A percentile compares a stretch with the other conserved stretches of the same genome.
Evolutionary conservation across 192 early-diverging fungal genomes (phyloP).

Genomic region (Linderina pennispora): DNA sequence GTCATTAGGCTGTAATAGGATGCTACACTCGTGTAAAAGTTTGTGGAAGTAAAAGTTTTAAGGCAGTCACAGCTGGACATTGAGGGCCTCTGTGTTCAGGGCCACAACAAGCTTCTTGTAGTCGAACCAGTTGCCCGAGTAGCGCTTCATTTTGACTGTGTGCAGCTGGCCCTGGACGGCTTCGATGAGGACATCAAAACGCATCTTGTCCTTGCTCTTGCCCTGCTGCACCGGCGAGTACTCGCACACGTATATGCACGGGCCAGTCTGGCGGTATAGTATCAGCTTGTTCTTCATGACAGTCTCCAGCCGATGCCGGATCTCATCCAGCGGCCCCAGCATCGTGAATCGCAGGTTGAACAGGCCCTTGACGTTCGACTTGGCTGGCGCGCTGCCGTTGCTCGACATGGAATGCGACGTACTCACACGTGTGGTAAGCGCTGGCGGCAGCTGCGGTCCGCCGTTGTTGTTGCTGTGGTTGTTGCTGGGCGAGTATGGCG

Average conservation of each 20-base stretch:
- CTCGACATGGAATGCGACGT: too few relatives aligned
- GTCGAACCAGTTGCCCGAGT: conserved; percentile 35
- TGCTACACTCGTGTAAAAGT: too few relatives aligned
- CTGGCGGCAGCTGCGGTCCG: conserved; percentile 30
- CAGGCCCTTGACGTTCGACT: too few relatives aligned
- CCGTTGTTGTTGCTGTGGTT: too few relatives aligned
- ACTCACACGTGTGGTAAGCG: conserved; percentile 24
- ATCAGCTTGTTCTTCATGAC: conserved; percentile 31
- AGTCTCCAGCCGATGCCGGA: conserved; percentile 23
- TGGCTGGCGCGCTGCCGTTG: too few relatives aligned
- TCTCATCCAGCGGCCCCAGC: conserved; percentile 35
- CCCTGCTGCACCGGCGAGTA: background rate
- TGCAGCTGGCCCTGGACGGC: conserved; percentile 34
- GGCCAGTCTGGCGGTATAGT: conserved; percentile 20
- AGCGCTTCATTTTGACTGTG: conserved; percentile 33
- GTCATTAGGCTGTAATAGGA: too few relatives aligned
- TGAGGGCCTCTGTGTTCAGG: too few relatives aligned
- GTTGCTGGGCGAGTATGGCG: conserved; percentile 21
- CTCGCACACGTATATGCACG: conserved; percentile 20
- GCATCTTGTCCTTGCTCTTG: conserved; percentile 14
- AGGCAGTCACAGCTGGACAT: too few relatives aligned
- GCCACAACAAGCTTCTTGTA: conserved; percentile 39
- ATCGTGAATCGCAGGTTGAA: conserved; percentile 35
- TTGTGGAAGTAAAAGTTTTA: too few relatives aligned
- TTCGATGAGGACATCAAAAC: conserved; percentile 34